Evolutionary conservation across 371 early-diverging fungal genomes (phyloP).

Genomic region (Mucor saturninus): DNA sequence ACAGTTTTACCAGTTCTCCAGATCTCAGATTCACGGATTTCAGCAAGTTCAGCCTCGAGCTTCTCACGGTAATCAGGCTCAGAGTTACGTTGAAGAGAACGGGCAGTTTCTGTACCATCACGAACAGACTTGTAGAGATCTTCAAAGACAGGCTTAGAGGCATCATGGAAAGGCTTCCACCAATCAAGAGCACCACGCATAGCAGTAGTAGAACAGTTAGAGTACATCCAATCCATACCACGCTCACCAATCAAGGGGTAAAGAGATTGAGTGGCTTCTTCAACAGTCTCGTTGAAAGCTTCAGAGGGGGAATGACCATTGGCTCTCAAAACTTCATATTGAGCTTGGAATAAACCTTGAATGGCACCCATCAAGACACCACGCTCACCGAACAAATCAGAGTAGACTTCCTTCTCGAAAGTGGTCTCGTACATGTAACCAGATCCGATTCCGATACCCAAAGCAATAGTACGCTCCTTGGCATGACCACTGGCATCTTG

Average conservation of each 20-base stretch:
- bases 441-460: slow-evolving; percentile 95
- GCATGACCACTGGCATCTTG: slow-evolving; percentile 94
- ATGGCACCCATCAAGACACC: slow-evolving; percentile 98
- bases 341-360: slow-evolving; percentile 95
- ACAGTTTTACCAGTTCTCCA: slow-evolving; percentile 89
- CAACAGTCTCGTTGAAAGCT: slow-evolving; percentile 99
- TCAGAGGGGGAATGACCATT: slow-evolving; percentile 96
- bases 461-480: slow-evolving; percentile 89
- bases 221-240: slow-evolving; percentile 98
- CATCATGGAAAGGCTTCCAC: slow-evolving; percentile 93
- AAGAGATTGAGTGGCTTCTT: slow-evolving; percentile 97
- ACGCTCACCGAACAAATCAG: slow-evolving; percentile 97
- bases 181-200: slow-evolving; percentile 98
- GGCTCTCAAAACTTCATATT: slow-evolving; percentile 95
- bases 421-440: slow-evolving; percentile 98
- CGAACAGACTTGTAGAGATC: slow-evolving; percentile 86
- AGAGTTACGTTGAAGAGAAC: slow-evolving; percentile 89
- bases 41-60: slow-evolving; percentile 88
- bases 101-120: slow-evolving; percentile 89
- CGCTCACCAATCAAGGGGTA: slow-evolving; percentile 96
- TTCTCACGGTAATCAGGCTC: slow-evolving; percentile 90
- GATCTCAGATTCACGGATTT: slow-evolving; percentile 73
- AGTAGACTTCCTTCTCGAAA: slow-evolving; percentile 96
- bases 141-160: slow-evolving; percentile 94
- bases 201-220: slow-evolving; percentile 96